Evolutionary conservation across 2,329 filamentous ascomycete genomes (phyloP), one percentile per base, ranked within the genome.

Genomic region (Didymellaceae sp.): DNA sequence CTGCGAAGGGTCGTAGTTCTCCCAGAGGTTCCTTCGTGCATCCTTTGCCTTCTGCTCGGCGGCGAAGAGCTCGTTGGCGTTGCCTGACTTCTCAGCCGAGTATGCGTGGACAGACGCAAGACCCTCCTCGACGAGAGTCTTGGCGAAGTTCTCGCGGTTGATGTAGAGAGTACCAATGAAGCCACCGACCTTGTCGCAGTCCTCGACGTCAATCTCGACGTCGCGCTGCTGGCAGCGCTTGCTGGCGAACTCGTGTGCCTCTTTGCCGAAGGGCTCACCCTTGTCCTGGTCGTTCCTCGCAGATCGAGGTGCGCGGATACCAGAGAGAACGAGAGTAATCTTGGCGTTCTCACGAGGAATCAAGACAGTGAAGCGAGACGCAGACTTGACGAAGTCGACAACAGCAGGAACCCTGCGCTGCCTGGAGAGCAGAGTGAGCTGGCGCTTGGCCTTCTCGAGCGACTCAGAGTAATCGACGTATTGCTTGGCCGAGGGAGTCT

Each of bases 371-470:
- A 97, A 99, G 61, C 94, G 86, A 31, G 92, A 96, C 22, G 90
- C 94, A n/a, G 91, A 90, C 77, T 97, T 97, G 79, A 96, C 94
- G 73, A 95, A 99, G 74, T 99, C 94, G 32, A 99, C 91, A 62
- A 99, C 82, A 9, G 89, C 94, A 6, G 94, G 91, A 3, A 97
- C 87, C 74, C 90, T 93, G 80, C 91, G 93, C 74, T 97, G 92
- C 45, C 93, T 86, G 55, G 94, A 90, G 24, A 99, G 82, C 17
- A 91, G 87, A 9, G 90, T 89, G 28, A 96, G 82, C 74, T 96
- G 91, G 45, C 96, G 87, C 82, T 97, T 97, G 57, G 94, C 94
- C 77, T 97, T 96, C 73, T 97, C 93, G 6, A 93, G 77, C 54
- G 83, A 92, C 74, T 97, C 94, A 5, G 92, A 97, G 68, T 93